phyloP scores from a whole-genome alignment of 2,329 filamentous ascomycete species.

The Trichoderma sp. region DNA sequence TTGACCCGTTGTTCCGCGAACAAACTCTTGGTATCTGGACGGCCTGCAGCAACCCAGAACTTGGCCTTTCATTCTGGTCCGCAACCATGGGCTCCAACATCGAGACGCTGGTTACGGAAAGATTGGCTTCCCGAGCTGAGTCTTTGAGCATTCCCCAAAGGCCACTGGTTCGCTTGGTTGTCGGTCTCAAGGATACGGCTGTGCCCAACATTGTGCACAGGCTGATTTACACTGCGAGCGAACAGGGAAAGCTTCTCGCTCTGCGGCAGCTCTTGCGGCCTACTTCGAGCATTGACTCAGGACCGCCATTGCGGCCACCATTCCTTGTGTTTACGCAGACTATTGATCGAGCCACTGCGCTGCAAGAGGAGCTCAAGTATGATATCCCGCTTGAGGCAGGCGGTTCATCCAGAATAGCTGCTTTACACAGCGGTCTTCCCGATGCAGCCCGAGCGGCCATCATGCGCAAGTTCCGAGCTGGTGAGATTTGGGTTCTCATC shows the following conservation, averaged over 20 bases:
- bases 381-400: slow-evolving; percentile 89
- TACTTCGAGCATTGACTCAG: slow-evolving; percentile 52
- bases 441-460: slow-evolving; percentile 72
- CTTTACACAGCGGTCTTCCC: slow-evolving; percentile 83
- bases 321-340: slow-evolving; percentile 97
- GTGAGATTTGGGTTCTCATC: slow-evolving; percentile 94
- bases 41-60: slow-evolving; percentile 65
- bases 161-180: slow-evolving; percentile 76
- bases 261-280: slow-evolving; percentile 87
- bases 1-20: slow-evolving; percentile 85
- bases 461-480: slow-evolving; percentile 85
- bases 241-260: slow-evolving; percentile 89
- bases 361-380: slow-evolving; percentile 87
- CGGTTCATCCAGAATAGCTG: slow-evolving; percentile 78
- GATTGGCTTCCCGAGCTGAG: slow-evolving; percentile 55
- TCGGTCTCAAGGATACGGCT: slow-evolving; percentile 94
- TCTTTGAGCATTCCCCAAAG: slow-evolving; percentile 37
- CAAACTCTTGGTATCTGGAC: slow-evolving; percentile 85
- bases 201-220: slow-evolving; percentile 89
- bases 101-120: slow-evolving; percentile 72
- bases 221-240: slow-evolving; percentile 85
- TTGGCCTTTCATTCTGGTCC: slow-evolving; percentile 85
- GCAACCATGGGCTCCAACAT: slow-evolving; percentile 96
- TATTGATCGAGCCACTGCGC: slow-evolving; percentile 81
- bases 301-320: slow-evolving; percentile 70